Evolutionary conservation across 2,329 filamentous ascomycete species (phyloP), one percentile per base, ranked within the genome.

Genomic region (Alternaria dauci): DNA sequence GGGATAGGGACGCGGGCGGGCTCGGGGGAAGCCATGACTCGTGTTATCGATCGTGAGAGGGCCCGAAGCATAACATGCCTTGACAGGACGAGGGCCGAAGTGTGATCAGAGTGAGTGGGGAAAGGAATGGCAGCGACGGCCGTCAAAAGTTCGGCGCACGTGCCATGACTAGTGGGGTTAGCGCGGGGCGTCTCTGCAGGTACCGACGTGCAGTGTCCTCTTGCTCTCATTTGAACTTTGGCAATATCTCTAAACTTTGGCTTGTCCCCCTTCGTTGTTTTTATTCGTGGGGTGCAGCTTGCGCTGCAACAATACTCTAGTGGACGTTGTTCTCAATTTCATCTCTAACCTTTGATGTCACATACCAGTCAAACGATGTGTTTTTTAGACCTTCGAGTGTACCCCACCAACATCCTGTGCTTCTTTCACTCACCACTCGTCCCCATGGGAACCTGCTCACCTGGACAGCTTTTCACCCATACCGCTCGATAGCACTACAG

Each of bases 1-100:
- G 94, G 94, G 68, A 97, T 96, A 52, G 93, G 90, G 38, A 97
- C 91, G 75, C 84, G 88, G 76, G 90, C 65, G 12, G 74, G 71
- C 57, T 66, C 62, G 25, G 61, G 52, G 38, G 72, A 64, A 41
- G 74, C 74, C 75, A 77, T 77, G 56, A 59, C 67, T 71, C 63
- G 66, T 71, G 61, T 67, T 68, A 74, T 65, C 52, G 62, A 61
- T 47, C 67, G 70, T 23, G 63, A 30, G 55, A 78, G 61, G 67
- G 70, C 67, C 66, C 73, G 78, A 68, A 80, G 73, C 79, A 80
- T 81, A 70, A 76, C 79, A 79, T 75, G 68, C 65, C 68, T 55
- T 55, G 52, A 48, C 44, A 39, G 25, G 34, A 47, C 2, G 18
- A 48, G 23, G 42, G 20, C 20, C 14, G 44, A 46, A 38, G 32